Conservation (phyloP, 768 basidiomycete genomes). For the Tricholoma saponaceum region DNA sequence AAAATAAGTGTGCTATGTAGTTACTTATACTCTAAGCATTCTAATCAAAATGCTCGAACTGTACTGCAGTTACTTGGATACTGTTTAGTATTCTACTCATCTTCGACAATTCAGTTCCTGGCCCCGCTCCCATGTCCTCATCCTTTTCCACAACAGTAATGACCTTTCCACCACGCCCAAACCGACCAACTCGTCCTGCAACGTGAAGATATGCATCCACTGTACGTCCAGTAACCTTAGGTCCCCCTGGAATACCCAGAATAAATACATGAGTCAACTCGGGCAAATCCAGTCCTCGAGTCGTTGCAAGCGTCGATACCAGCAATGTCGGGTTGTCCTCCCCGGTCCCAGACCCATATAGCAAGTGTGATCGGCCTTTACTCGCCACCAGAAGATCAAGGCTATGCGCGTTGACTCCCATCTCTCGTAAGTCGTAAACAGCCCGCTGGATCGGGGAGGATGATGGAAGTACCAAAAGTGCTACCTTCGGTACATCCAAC, state of each 20-base stretch:
- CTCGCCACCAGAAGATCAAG: constrained; percentile 48
- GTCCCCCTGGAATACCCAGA: constrained; percentile 53
- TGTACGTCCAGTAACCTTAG: constrained; percentile 31
- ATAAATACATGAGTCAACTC: constrained; percentile 73
- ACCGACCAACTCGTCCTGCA: constrained; percentile 73
- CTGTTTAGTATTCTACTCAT: constrained; percentile 42
- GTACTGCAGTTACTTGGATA: constrained; percentile 40
- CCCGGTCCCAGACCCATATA: constrained; percentile 26
- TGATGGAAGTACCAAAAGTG: constrained; percentile 65
- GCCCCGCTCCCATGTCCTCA: constrained; percentile 23
- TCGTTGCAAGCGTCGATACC: constrained; percentile 65
- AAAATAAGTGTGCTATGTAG: no score
- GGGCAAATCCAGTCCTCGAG: constrained; percentile 71
- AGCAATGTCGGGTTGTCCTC: constrained; percentile 58
- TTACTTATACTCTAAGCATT: no score
- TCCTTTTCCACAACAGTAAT: constrained; percentile 52
- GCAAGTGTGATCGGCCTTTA: constrained; percentile 39
- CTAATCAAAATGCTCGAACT: constrained; percentile 47
- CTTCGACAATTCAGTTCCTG: constrained; percentile 29
- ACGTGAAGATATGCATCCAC: constrained; percentile 66
- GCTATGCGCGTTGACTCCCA: constrained; percentile 65
- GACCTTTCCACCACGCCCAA: constrained; percentile 63
- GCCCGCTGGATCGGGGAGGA: constrained; percentile 57
- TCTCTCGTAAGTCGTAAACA: constrained; percentile 55
- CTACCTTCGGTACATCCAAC: constrained; percentile 64